Base-by-base conservation (phyloP, 1,284 basidiomycete genomes). In the Cerioporus squamosus region DNA sequence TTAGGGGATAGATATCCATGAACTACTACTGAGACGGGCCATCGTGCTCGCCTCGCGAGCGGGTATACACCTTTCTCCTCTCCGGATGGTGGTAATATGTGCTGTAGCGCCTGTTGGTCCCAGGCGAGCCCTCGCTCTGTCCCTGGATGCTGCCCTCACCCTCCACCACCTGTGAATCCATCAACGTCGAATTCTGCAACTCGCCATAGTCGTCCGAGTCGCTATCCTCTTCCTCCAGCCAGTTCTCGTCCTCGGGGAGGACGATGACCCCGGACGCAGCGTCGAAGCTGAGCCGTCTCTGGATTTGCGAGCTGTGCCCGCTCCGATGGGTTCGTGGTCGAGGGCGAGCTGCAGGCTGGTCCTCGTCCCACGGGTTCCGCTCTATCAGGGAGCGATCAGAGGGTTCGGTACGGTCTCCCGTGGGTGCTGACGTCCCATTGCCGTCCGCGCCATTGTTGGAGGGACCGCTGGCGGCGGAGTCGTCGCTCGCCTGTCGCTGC, bases 191-290 rank as follows among this genome's bases (percentile, higher is more conserved):
- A 42, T 55, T 53, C 60, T 59, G 61, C 57, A 61, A 52, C 48
- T 59, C 60, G 24, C 68, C 70, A 44, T 69, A 72, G 52, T 76
- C 75, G 44, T 76, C 75, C 42, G 74, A 75, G 44, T 79, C 76
- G 42, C 73, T 77, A 24, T 77, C 79, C 14, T 72, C 82, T 4
- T 83, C 81, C 15, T 74, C 68, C 53, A 89, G 74, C 89, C 91
- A 93, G 39, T 85, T 82, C 46, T 81, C 88, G 65, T 87, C 83
- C 50, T 93, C 91, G 0, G 92, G 91, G 2, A 95, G 74, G 77
- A 88, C 88, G 60, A 95, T 95, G 42, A 94, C 88, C 0, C 93
- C 94, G 1, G 88, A 88, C 3, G 85, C 90, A 54, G 84, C 85
- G 67, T 93, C 91, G 62, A 88, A 92, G 74, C 89, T 92, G 53